Conservation (phyloP, 202 grass and related monocot genomes). For the Saccharum hybrid region DNA sequence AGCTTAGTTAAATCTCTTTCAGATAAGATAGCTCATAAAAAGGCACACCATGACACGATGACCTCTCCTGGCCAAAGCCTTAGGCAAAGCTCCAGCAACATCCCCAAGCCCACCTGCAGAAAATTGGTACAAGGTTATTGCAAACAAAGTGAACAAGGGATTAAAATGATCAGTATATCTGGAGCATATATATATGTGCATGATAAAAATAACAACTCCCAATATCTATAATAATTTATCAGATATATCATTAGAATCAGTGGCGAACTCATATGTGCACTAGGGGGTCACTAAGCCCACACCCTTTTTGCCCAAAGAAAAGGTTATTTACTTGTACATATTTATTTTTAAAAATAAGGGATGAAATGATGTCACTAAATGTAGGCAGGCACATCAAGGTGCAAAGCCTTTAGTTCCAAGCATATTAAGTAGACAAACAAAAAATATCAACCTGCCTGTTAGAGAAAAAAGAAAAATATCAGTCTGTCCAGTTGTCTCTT, state of each 20-base stretch:
- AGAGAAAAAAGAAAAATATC: background rate
- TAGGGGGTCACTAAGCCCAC: background rate
- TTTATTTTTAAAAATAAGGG: constrained; percentile 16
- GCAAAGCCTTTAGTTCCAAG: background rate
- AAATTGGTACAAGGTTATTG: constrained; percentile 48
- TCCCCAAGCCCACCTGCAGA: constrained; percentile 91
- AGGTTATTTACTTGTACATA: constrained; percentile 6
- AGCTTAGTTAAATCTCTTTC: constrained; percentile 36
- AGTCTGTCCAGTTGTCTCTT: background rate
- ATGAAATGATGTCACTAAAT: background rate
- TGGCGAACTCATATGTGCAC: background rate
- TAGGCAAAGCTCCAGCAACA: constrained; percentile 94
- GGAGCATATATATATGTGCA: constrained; percentile 16
- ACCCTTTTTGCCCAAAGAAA: constrained; percentile 2
- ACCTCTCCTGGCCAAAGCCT: constrained; percentile 89
- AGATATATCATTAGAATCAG: background rate
- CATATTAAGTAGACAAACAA: background rate
- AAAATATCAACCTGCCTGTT: background rate
- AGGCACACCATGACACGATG: constrained; percentile 90
- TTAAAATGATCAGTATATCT: background rate
- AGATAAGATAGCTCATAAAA: constrained; percentile 23
- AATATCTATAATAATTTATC: constrained; percentile 1
- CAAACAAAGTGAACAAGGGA: constrained; percentile 2
- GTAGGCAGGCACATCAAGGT: background rate
- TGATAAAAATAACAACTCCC: constrained; percentile 6